These are phyloP conservation scores for Colletotrichum camelliae DNA, from an alignment of 2,329 filamentous ascomycete species.

Conservation along the genomic window DNA sequence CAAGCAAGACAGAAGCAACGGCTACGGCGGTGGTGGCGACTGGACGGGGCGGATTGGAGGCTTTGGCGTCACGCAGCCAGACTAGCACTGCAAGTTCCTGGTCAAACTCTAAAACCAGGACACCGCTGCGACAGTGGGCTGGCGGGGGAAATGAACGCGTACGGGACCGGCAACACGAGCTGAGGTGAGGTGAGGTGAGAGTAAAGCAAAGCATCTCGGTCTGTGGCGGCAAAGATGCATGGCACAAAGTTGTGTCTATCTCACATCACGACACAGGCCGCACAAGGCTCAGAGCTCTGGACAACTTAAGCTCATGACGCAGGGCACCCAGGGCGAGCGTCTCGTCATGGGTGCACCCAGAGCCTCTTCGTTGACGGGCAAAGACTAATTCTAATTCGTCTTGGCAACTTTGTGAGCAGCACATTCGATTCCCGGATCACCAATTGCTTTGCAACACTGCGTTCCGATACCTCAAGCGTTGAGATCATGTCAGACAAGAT, in stretches of 20 bases:
- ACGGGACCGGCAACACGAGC: neutral
- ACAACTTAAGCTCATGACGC: neutral
- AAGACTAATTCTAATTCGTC: neutral
- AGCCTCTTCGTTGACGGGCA: neutral
- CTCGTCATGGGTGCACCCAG: neutral
- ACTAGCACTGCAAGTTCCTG: conserved; percentile 4
- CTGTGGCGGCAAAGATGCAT: neutral
- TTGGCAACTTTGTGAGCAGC: neutral
- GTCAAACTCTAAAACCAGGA: conserved; percentile 9
- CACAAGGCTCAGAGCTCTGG: neutral
- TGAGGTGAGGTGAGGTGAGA: neutral
- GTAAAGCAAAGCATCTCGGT: neutral
- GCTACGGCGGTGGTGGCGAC: conserved; percentile 14
- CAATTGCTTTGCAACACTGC: neutral
- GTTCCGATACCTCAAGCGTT: neutral
- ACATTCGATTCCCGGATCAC: neutral
- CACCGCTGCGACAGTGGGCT: neutral
- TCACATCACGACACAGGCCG: neutral
- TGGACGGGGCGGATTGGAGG: neutral
- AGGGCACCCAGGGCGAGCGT: neutral
- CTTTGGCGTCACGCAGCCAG: conserved; percentile 3
- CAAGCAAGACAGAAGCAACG: conserved; percentile 12
- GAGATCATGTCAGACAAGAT: neutral
- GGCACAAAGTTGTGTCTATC: neutral
- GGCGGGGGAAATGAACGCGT: neutral